Evolutionary conservation across 129 eudicot genomes (phyloP).

Genomic region (Lactuca saligna): DNA sequence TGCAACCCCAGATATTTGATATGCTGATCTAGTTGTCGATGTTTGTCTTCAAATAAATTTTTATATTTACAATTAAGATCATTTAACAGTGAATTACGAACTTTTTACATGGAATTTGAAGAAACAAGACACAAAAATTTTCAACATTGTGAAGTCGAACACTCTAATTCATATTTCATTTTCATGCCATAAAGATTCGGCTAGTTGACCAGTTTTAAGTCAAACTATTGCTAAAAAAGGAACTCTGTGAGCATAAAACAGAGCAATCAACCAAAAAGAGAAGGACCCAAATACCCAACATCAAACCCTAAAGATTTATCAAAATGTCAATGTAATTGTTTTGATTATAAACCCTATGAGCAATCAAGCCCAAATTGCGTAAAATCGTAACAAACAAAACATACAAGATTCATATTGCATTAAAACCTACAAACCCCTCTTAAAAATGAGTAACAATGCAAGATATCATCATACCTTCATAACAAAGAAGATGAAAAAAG

Average conservation of each 20-base stretch:
- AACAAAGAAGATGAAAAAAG: conserved; percentile 3
- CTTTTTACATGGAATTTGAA: background rate
- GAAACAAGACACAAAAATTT: background rate
- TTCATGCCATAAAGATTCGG: conserved; percentile 6
- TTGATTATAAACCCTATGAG: conserved; percentile 15
- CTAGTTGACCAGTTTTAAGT: conserved; percentile 20
- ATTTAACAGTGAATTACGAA: background rate
- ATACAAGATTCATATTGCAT: background rate
- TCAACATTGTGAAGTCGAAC: background rate
- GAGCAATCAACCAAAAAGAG: background rate
- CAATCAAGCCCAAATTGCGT: conserved; percentile 18
- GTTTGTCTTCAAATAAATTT: background rate
- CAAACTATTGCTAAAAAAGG: conserved; percentile 12
- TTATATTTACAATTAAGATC: conserved; percentile 1
- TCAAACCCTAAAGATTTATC: conserved; percentile 2
- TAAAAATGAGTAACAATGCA: conserved; percentile 9
- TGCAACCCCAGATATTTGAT: background rate
- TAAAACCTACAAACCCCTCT: conserved; percentile 2
- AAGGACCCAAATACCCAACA: background rate
- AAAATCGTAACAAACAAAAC: conserved; percentile 1
- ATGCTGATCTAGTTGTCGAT: background rate
- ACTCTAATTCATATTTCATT: conserved; percentile 3
- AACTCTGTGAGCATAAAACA: conserved; percentile 2
- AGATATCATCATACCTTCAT: conserved; percentile 35
- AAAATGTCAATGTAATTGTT: conserved; percentile 1